Conservation (phyloP, 805 yeast genomes). For the Cyberlindnera subsufficiens region DNA sequence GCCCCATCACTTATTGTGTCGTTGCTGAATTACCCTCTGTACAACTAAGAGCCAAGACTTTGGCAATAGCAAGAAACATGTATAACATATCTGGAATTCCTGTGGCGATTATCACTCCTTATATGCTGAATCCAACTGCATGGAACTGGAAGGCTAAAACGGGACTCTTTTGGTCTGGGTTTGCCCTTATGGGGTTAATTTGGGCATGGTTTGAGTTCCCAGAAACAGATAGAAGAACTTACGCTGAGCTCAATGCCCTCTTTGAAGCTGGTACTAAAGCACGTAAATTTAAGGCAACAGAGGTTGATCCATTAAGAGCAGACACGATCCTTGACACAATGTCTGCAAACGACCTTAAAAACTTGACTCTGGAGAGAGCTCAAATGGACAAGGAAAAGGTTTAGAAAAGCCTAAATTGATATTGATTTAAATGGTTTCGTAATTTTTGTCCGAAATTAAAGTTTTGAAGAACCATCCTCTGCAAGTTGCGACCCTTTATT, state of each 20-base stretch:
- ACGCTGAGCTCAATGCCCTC: conserved; percentile 50
- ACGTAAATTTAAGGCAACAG: conserved; percentile 25
- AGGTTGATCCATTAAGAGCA: conserved; percentile 18
- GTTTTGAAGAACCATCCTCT: neutral
- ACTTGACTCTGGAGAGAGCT: no score
- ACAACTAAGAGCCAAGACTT: conserved; percentile 33
- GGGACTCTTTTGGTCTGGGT: conserved; percentile 40
- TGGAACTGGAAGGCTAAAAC: conserved; percentile 40
- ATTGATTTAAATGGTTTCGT: no score
- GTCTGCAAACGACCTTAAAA: neutral
- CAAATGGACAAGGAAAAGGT: no score
- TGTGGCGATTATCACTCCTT: conserved; percentile 35
- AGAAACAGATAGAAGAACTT: conserved; percentile 49
- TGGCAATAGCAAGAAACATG: conserved; percentile 27
- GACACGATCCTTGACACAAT: conserved; percentile 15
- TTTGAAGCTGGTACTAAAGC: conserved; percentile 30
- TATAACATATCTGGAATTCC: conserved; percentile 30
- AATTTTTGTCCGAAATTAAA: neutral
- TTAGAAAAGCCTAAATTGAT: no score
- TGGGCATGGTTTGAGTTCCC: conserved; percentile 50
- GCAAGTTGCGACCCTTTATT: neutral
- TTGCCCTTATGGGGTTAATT: conserved; percentile 24
- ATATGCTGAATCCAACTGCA: conserved; percentile 39
- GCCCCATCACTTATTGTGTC: conserved; percentile 35
- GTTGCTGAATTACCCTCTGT: conserved; percentile 36